Evolutionary conservation across 2,329 filamentous ascomycete species (phyloP), one percentile per base, ranked within the genome.

Genomic region (Xylaria sp.): DNA sequence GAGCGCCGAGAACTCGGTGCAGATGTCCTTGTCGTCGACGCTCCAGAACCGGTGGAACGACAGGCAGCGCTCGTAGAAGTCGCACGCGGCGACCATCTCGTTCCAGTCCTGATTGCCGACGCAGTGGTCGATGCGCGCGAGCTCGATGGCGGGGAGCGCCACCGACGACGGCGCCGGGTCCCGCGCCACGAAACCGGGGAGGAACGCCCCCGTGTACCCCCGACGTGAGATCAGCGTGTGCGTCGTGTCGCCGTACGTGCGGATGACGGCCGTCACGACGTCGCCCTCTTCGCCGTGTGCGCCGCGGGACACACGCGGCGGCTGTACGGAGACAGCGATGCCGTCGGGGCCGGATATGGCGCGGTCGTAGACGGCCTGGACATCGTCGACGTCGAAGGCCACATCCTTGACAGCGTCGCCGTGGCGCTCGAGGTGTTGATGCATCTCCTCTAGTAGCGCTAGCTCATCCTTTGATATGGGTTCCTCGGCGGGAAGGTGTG

Each of bases 31-130:
- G 85, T 98, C 95, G 80, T 98, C 95, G 67, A 98, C 94, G 64
- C 91, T 94, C 95, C 95, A 98, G 90, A 98, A 98, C 74, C 94
- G 93, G 84, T 97, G 94, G 88, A 98, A 98, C 64, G 91, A 92
- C 33, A 98, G 91, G 71, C 91, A 92, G 71, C 90, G 89, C 83
- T 98, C 94, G 84, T 98, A 98, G 81, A 92, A 90, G 66, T 82
- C 85, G 78, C 88, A 90, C 43, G 88, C 88, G 13, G 84, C 84
- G 68, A 85, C 84, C 89, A 98, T 97, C 80, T 94, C 91, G 81
- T 94, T 86, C 95, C 95, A 98, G 81, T 94, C 92, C 84, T 98
- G 94, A 85, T 98, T 98, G 73, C 95, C 95, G 75, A 98, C 95
- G 81, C 95, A 98, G 86, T 98, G 95, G 83, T 98, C 95, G 82